Conservation (phyloP, 208 protist genomes). For the Leishmania tropica region DNA sequence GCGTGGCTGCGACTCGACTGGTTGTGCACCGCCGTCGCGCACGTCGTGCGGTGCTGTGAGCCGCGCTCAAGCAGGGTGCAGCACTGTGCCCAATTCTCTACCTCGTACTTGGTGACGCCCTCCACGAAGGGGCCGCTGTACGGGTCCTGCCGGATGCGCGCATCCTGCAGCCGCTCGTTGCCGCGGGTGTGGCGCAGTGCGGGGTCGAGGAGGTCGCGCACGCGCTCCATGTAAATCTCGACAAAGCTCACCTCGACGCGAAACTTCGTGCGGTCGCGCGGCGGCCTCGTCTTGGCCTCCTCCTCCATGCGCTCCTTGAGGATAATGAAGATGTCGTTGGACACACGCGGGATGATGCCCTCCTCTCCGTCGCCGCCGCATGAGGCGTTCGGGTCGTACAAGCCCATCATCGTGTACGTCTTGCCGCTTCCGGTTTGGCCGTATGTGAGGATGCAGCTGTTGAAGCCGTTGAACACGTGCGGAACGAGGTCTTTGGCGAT, state of each 20-base stretch:
- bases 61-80: conserved; percentile 91
- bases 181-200: conserved; percentile 72
- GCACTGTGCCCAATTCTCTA: conserved; percentile 88
- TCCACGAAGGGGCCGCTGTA: conserved; percentile 88
- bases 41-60: conserved; percentile 91
- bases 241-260: conserved; percentile 96
- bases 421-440: conserved; percentile 94
- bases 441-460: conserved; percentile 93
- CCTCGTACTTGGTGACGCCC: conserved; percentile 89
- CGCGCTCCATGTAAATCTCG: conserved; percentile 98
- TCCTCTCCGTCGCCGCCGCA: conserved; percentile 82
- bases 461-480: conserved; percentile 93
- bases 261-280: conserved; percentile 41
- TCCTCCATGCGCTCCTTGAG: conserved; percentile 48
- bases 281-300: conserved; percentile 35
- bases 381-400: conserved; percentile 73
- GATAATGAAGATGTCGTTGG: conserved; percentile 89
- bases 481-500: conserved; percentile 92
- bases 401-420: conserved; percentile 93
- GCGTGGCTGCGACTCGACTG: conserved; percentile 91
- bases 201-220: conserved; percentile 95
- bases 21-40: conserved; percentile 91
- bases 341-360: conserved; percentile 92
- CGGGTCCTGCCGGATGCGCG: conserved; percentile 91
- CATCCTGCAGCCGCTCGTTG: conserved; percentile 80